Evolutionary conservation across 306 rosid species (phyloP).

Genomic region (Clitoria ternatea): DNA sequence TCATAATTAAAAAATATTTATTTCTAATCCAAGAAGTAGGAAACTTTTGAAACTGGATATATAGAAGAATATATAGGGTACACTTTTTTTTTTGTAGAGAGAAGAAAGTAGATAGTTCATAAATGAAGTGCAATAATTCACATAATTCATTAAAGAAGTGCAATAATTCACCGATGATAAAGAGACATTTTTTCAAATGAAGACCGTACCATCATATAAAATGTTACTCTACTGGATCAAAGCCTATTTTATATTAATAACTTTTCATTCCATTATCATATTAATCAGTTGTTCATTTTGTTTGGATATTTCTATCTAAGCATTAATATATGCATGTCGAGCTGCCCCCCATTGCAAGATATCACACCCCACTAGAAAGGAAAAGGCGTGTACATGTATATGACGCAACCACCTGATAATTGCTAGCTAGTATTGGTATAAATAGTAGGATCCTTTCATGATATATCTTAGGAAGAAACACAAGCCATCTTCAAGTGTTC

Average conservation of each 20-base stretch:
- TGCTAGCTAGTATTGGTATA: slow-evolving; percentile 40
- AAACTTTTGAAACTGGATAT: too few species aligned
- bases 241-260: not conserved
- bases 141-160: too few species aligned
- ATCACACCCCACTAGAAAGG: not conserved
- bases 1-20: too few species aligned
- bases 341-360: slow-evolving; percentile 9
- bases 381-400: not conserved
- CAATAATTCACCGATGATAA: too few species aligned
- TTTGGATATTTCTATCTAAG: not conserved
- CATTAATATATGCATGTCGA: slow-evolving; percentile 20
- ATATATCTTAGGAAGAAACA: slow-evolving; percentile 44
- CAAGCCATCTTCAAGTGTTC: slow-evolving; percentile 35
- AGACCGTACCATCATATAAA: not conserved
- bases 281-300: not conserved
- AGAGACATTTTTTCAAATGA: not conserved
- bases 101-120: too few species aligned
- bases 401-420: slow-evolving; percentile 24
- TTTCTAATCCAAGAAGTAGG: too few species aligned
- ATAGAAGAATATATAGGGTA: too few species aligned
- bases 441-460: slow-evolving; percentile 22
- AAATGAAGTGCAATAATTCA: too few species aligned
- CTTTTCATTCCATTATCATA: slow-evolving; percentile 7
- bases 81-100: too few species aligned
- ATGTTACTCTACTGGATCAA: not conserved